Base-by-base conservation (phyloP, 768 basidiomycete species). In the Botryobasidium botryosum region DNA sequence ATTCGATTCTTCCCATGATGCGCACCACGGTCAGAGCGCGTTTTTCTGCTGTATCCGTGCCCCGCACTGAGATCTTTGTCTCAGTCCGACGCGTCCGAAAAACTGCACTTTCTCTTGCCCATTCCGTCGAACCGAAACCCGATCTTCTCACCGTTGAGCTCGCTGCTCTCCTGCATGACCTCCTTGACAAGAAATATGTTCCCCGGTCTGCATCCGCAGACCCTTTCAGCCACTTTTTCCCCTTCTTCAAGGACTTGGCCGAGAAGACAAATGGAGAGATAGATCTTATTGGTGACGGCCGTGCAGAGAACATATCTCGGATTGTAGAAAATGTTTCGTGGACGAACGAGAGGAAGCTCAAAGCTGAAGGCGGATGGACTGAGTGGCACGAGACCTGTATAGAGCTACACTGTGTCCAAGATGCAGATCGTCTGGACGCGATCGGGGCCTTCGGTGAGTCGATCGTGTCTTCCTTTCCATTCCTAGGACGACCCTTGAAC, bases 151-250 rank as follows among this genome's bases (percentile, higher is more conserved):
- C 75, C 4, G 71, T 91, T 20, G 87, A 91, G 59, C 64, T 91
- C 38, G 79, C 81, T 25, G 80, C 88, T n/a, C 70, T 92, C 31
- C 71, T 91, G 36, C 88, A 91, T 55, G 87, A 92, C 59, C 69
- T 88, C 33, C 64, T 84, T 27, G 83, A 86, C 69, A 83, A 80
- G 63, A 86, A 87, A 65, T 85, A 87, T 55, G 75, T 77, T 15
- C 63, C 75, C 2, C 58, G 66, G 10, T 66, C 65, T 44, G 59
- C 71, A 52, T 70, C 72, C 10, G 64, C 69, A 15, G 73, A 81
- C 56, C 72, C 78, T 5, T 74, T 73, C 59, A 60, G 63, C 45
- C 81, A 71, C 55, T 79, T 84, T 57, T 62, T 73, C 20, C 76
- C 82, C 18, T 74, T 75, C 59, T 82, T 81, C 56, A 50, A 64